Evolutionary conservation across 1,139 yeast genomes (phyloP).

Genomic region (Saccharomycopsis hybrid): DNA sequence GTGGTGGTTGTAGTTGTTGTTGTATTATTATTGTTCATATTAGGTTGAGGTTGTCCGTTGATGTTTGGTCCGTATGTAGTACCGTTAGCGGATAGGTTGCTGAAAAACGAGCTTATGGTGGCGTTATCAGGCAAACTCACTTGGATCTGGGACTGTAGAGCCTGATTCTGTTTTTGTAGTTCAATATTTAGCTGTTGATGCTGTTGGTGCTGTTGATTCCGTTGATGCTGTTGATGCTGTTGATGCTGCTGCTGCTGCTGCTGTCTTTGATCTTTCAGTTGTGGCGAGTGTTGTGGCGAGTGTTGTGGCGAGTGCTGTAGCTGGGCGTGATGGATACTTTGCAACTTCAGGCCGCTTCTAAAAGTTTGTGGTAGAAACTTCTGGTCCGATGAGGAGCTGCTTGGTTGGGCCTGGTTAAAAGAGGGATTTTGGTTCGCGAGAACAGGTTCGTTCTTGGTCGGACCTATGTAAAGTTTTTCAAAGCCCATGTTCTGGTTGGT

Average conservation of each 20-base stretch:
- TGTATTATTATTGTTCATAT: neutral
- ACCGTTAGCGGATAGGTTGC: no score
- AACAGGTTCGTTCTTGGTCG: no score
- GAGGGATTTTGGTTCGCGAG: no score
- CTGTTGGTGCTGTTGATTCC: neutral
- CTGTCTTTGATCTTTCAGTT: neutral
- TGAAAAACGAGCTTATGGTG: neutral
- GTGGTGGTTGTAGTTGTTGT: neutral
- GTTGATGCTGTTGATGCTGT: conserved; percentile 4
- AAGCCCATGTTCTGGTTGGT: neutral
- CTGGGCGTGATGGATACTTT: no score
- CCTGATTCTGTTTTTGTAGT: no score
- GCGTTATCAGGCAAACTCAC: neutral
- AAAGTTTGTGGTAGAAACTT: no score
- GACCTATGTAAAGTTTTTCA: neutral
- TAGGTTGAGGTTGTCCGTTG: neutral
- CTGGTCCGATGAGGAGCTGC: no score
- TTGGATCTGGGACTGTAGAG: no score
- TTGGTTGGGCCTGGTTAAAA: no score
- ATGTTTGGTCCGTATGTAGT: neutral
- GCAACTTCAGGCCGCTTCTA: no score
- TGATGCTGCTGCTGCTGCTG: conserved; percentile 15
- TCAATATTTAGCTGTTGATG: neutral
- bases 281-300: neutral
- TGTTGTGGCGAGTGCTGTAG: no score